Evolutionary conservation across 208 protist species (phyloP), one percentile per base, ranked within the genome.

Genomic region (Leptomonas seymouri): DNA sequence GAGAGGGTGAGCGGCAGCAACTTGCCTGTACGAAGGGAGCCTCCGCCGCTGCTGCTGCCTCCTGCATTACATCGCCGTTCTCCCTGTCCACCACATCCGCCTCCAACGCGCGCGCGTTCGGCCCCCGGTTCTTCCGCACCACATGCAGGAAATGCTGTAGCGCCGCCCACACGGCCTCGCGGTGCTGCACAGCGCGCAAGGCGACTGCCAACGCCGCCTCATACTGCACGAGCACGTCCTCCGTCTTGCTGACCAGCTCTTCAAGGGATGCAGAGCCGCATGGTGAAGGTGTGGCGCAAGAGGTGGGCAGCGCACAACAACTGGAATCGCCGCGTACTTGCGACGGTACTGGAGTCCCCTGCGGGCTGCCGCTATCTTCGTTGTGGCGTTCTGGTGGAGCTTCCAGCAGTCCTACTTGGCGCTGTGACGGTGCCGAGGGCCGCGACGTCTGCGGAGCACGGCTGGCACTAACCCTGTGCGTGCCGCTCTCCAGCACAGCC

Each of bases 81-180:
- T 27, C 54, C 12, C 30, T 9, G 27, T 5, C 18, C 20, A 27
- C 28, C n/a, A n/a, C 34, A 1, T 7, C 56, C 23, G 56, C 34
- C 14, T 18, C 56, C 16, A 20, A 16, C 15, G 20, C 41, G 7
- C 21, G 42, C 39, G 39, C 21, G 25, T 36, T 27, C 5, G 20
- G 57, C 5, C 20, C 44, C 69, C 30, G 36, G 23, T 61, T 56
- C 20, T 28, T 25, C 21, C 56, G 69, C 41, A 71, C 69, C 23
- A 75, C 45, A 15, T 60, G 25, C 20, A 70, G 20, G 53, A 75
- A 77, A n/a, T 61, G 49, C 20, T 62, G 61, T 11, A 81, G 58
- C 7, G 76, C 70, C 1, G 65, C 59, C 64, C 76, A 81, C 31
- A 81, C 76, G 5, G 49, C 57, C 25, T 81, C 70, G 1, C 76